Evolutionary conservation across 2,329 filamentous ascomycete species (phyloP), one percentile per base, ranked within the genome.

Genomic region (Monilinia polystroma): DNA sequence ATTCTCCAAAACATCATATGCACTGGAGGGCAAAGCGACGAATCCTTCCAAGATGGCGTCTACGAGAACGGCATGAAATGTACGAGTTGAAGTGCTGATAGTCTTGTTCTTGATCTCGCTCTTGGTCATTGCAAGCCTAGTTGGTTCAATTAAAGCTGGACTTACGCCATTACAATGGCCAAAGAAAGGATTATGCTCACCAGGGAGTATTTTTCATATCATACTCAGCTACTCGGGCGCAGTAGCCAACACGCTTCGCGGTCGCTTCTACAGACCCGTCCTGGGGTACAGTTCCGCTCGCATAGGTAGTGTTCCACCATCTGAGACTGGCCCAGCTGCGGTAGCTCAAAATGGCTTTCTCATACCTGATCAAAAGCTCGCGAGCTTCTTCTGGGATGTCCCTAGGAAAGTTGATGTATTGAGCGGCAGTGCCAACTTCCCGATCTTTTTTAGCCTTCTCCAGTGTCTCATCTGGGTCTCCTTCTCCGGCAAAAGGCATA

Each of bases 251-350:
- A 23, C 51, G 23, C 23, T 53, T 53, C 51, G 51, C 49, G 26
- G 51, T 6, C 23, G 51, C 29, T 53, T 8, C 51, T 29, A 26
- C 2, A 18, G 51, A 53, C 3, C 14, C 51, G 26, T 53, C 51
- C 6, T 53, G 51, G 10, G 51, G 51, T 14, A 53, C 51, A 18
- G 12, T 7, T 16, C 5, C 23, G 29, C 23, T 53, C 1, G 51
- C 51, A 29, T 53, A 53, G n/a, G 51, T 53, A 23, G 51, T 53
- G 7, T 53, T 53, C 51, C 51, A 53, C 51, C 51, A 53, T 29
- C 51, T 53, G 51, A 53, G 51, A 29, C 51, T 29, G 5, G 51
- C 51, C 51, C 51, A 53, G 51, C 51, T 53, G 11, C 51, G 51
- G 14, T 53, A 53, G 51, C n/a, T 53, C 23, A 29, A 16, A 29